These are phyloP conservation scores for Fusarium heterosporum DNA, from an alignment of 2,329 filamentous ascomycete species.

Conservation along the genomic window DNA sequence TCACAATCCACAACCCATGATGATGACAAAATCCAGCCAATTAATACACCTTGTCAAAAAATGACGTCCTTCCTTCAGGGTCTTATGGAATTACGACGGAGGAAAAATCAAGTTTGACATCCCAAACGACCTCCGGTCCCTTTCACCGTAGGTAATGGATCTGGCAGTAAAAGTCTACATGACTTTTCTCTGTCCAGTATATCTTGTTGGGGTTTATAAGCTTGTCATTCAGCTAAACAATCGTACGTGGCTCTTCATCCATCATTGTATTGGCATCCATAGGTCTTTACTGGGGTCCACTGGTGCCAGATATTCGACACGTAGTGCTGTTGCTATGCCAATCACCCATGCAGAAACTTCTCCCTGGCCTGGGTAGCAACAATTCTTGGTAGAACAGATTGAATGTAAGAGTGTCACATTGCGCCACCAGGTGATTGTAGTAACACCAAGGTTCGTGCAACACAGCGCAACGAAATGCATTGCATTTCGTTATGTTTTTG, in stretches of 20 bases:
- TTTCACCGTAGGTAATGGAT: conserved; percentile 1
- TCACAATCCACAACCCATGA: not conserved
- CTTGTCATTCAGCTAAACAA: conserved; percentile 20
- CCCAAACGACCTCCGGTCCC: conserved; percentile 26
- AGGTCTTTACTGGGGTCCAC: conserved; percentile 9
- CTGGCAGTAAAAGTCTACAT: conserved; percentile 10
- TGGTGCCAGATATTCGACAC: conserved; percentile 24
- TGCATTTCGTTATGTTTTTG: conserved; percentile 21
- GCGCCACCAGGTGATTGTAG: conserved; percentile 1
- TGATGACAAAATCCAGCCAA: conserved; percentile 8
- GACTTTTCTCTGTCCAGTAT: not conserved
- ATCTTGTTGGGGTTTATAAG: conserved; percentile 30
- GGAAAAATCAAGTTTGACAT: conserved; percentile 38
- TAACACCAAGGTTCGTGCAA: conserved; percentile 7
- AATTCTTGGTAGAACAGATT: not conserved
- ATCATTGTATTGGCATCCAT: not conserved
- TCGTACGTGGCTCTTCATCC: conserved; percentile 32
- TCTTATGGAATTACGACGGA: conserved; percentile 17
- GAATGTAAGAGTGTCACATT: conserved; percentile 1
- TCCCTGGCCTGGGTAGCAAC: not conserved
- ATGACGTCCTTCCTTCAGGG: conserved; percentile 25
- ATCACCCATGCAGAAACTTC: not conserved
- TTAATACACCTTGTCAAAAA: conserved; percentile 8
- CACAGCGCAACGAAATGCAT: conserved; percentile 5
- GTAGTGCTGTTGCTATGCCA: conserved; percentile 21